Percentiles rank a stretch among this genome's conserved stretches.
phyloP scores from a whole-genome alignment of 306 rosid genomes.

The Echinosophora koreensis region DNA sequence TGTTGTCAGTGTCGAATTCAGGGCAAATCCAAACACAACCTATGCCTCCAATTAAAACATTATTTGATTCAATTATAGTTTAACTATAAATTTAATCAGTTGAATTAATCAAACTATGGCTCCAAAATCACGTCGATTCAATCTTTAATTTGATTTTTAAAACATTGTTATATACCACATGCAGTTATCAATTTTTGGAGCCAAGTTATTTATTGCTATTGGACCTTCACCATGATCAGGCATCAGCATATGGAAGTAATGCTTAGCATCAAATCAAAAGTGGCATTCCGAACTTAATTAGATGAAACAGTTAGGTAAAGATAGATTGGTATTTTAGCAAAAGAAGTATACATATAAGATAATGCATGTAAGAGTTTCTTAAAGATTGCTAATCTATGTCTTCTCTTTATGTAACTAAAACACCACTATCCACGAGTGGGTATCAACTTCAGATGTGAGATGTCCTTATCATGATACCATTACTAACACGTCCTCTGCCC shows the following conservation, averaged over 20 bases:
- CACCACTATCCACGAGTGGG: background rate
- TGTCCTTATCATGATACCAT: background rate
- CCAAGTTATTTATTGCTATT: background rate
- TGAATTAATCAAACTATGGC: no score
- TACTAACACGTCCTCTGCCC: background rate
- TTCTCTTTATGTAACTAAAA: background rate
- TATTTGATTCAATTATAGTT: no score
- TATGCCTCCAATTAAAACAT: no score
- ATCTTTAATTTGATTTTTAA: no score
- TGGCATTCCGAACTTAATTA: background rate
- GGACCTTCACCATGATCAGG: background rate
- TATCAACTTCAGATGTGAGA: background rate
- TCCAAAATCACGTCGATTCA: no score
- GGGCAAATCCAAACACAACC: no score
- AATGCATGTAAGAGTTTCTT: slow-evolving; percentile 20
- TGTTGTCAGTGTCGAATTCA: no score
- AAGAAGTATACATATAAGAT: slow-evolving; percentile 24
- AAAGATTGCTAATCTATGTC: slow-evolving; percentile 7
- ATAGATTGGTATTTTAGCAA: slow-evolving; percentile 29
- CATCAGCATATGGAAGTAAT: slow-evolving; percentile 30
- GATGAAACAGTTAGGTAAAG: background rate
- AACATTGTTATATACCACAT: background rate
- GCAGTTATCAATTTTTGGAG: background rate
- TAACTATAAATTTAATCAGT: no score
- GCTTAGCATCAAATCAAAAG: background rate